Base-by-base conservation (phyloP, 2,329 filamentous ascomycete genomes). In the Botryotinia narcissicola region DNA sequence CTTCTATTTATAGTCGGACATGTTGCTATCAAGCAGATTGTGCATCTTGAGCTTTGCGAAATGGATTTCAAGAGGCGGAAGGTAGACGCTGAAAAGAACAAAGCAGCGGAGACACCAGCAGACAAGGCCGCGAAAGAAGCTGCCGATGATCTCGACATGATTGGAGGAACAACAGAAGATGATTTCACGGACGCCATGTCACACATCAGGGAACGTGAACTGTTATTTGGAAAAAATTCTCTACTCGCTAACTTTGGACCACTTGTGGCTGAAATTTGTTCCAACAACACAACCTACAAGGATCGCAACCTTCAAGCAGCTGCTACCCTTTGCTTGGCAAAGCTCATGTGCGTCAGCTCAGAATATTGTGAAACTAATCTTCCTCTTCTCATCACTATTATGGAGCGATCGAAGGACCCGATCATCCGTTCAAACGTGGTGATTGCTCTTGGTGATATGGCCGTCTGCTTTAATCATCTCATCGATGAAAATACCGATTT, bases 401-500 rank as follows among this genome's bases (percentile, higher is more conserved):
- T 99, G 86, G 96, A 99, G 84, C 91, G 94, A 44, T 98, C 94
- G 2, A 89, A 93, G 46, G 94, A 98, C 79, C 92, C 97, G 1
- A 97, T 95, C 29, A 95, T 97, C 57, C 91, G 96, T 70, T 97
- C 93, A 79, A 99, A 99, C 81, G 93, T 97, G 16, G 97, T 99
- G 29, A 97, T 99, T 78, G 95, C 96, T 0, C 89, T 99, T 0
- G 96, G 96, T 57, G 96, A 99, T 81, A 99, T 99, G 96, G 97
- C 97, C 0, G 96, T 99, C 35, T 98, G 95, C 87, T 99, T 99
- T 87, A 99, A 99, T 81, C 96, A 99, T 80, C 89, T 99, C 68
- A 98, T 99, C 78, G 97, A 99, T 80, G 97, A 99, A 84, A 98
- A 99, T 83, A 99, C 96, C 0, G 96, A 99, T 81, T 99, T 98